Evolutionary conservation across 768 basidiomycete genomes (phyloP).

Genomic region (Lactarius evosmus): DNA sequence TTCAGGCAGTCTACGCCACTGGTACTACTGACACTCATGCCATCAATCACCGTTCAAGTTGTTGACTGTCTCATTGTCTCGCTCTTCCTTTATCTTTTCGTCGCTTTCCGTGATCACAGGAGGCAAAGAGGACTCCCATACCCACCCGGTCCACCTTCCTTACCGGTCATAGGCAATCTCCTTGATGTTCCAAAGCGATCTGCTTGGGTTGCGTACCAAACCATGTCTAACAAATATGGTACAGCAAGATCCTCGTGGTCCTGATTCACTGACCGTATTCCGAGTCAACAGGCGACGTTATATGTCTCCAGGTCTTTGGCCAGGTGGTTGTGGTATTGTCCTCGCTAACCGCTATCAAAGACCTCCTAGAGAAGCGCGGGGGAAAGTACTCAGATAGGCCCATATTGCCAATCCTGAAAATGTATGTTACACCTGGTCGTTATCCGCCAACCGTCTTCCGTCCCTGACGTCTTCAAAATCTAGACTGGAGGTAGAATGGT

Average conservation of each 20-base stretch:
- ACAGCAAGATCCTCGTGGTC: neutral
- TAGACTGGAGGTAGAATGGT: conserved; percentile 1
- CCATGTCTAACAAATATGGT: conserved; percentile 19
- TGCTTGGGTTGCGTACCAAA: too few relatives aligned
- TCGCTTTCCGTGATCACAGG: too few relatives aligned
- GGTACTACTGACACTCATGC: too few relatives aligned
- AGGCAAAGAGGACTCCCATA: too few relatives aligned
- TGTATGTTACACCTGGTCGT: neutral
- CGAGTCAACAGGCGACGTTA: neutral
- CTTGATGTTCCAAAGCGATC: too few relatives aligned
- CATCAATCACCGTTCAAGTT: too few relatives aligned
- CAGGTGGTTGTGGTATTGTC: conserved; percentile 11
- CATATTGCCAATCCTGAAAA: neutral
- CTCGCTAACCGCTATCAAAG: neutral
- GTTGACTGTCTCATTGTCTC: neutral
- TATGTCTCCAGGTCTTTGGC: conserved; percentile 1
- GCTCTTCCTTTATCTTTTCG: neutral
- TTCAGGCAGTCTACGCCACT: too few relatives aligned
- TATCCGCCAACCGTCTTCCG: too few relatives aligned
- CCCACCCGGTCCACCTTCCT: conserved; percentile 6
- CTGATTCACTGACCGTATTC: too few relatives aligned
- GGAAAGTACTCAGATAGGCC: conserved; percentile 10
- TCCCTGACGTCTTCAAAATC: too few relatives aligned
- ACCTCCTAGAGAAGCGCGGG: too few relatives aligned
- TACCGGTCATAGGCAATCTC: conserved; percentile 15